Evolutionary conservation across 78 protist species (phyloP).

Genomic region (Dictyostelium brefeldianum): DNA sequence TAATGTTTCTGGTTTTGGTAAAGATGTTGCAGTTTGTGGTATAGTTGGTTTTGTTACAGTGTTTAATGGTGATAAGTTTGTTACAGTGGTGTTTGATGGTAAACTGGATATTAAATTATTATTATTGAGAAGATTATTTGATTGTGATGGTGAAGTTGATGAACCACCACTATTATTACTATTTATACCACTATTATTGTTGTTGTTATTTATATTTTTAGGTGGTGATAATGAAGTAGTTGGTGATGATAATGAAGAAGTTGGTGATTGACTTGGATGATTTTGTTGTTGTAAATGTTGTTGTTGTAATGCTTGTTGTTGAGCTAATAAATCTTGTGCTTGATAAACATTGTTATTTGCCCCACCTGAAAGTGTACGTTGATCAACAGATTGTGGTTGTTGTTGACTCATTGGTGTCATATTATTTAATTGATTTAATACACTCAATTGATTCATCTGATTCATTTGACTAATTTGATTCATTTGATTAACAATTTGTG

Average conservation of each 20-base stretch:
- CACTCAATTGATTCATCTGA: slow-evolving; percentile 22
- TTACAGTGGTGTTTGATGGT: not conserved
- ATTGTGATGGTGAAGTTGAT: slow-evolving; percentile 2
- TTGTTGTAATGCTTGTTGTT: slow-evolving; percentile 1
- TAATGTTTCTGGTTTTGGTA: slow-evolving; percentile 14
- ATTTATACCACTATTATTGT: not conserved
- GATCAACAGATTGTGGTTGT: not conserved
- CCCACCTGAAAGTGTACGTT: slow-evolving; percentile 9
- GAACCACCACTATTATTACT: not conserved
- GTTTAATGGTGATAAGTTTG: slow-evolving; percentile 14
- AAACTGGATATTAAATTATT: slow-evolving; percentile 24
- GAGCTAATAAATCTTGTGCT: not conserved
- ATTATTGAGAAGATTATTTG: not conserved
- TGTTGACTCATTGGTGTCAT: not conserved
- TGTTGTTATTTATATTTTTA: not conserved
- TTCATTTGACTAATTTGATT: slow-evolving; percentile 41
- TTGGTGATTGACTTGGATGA: slow-evolving; percentile 28
- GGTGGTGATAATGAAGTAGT: slow-evolving; percentile 16
- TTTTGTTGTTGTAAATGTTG: not conserved
- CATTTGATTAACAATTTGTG: not conserved
- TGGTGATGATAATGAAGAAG: slow-evolving; percentile 41
- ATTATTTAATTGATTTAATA: slow-evolving; percentile 28
- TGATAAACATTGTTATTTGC: not conserved
- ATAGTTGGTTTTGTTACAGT: slow-evolving; percentile 16
- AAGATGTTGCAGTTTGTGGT: slow-evolving; percentile 1